Evolutionary conservation across 176 grass and related monocot species (phyloP).

Genomic region (Phoenix roebelenii): DNA sequence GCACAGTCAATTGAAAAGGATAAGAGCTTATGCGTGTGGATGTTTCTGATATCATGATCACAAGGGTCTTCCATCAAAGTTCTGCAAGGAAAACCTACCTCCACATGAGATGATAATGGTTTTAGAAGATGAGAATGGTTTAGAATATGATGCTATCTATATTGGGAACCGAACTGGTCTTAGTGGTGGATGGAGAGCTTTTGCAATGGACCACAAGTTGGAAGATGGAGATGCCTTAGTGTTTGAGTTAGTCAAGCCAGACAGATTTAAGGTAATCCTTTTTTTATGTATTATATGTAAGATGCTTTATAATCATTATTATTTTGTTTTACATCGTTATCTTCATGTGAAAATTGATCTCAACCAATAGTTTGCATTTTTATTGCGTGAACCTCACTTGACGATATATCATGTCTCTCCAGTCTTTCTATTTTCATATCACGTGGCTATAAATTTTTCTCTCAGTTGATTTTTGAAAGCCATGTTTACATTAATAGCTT

Average conservation of each 20-base stretch:
- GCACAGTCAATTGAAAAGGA: no score
- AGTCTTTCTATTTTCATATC: no score
- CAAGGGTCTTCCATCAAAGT: slow-evolving; percentile 65
- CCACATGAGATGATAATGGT: slow-evolving; percentile 65
- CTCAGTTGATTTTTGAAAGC: no score
- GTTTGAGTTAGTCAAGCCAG: slow-evolving; percentile 60
- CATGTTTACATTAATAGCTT: no score
- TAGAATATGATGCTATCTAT: slow-evolving; percentile 66
- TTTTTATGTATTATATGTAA: slow-evolving; percentile 2
- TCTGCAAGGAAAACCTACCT: slow-evolving; percentile 80
- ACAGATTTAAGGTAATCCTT: slow-evolving; percentile 69
- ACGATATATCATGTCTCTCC: no score
- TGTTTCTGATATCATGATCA: not conserved
- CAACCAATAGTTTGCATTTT: not conserved
- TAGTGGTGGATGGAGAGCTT: slow-evolving; percentile 94
- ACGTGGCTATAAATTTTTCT: no score
- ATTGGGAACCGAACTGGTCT: slow-evolving; percentile 74
- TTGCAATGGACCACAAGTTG: slow-evolving; percentile 70
- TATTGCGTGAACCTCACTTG: no score
- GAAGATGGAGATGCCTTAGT: slow-evolving; percentile 89
- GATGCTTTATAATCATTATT: slow-evolving; percentile 3
- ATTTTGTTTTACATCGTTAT: not conserved
- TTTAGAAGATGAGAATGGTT: slow-evolving; percentile 75
- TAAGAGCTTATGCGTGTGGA: no score
- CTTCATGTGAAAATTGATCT: not conserved